Base-by-base conservation (phyloP, 371 early-diverging fungal species). In the Blyttiomyces sp. region DNA sequence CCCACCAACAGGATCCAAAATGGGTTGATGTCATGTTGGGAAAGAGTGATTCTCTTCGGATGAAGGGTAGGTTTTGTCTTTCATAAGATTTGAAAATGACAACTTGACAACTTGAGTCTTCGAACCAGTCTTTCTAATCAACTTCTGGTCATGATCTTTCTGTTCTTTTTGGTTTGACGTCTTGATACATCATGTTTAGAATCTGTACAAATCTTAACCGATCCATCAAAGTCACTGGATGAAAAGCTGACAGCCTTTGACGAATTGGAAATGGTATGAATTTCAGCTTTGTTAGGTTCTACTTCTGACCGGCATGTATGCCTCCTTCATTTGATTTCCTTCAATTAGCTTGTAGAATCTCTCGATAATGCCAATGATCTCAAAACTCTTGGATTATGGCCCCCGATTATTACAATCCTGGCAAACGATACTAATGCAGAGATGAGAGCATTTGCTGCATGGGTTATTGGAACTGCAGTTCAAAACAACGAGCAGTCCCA, bases 351-450 rank as follows among this genome's bases (percentile, higher is more conserved):
- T 23, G 89, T 95, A n/a, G 93, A 94, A 70, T 88, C 88, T 54
- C 86, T 94, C 43, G 96, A 97, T 74, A 97, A 97, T 65, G 98
- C 98, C 17, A 85, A 79, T 57, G 88, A 96, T 68, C 73, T 97
- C 50, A 84, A 85, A 55, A 86, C 90, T n/a, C 84, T 96, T 71
- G 84, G 84, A 27, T 76, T 97, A 58, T 97, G 96, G 96, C 82
- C 84, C 36, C 84, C 84, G 9, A 69, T 97, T 19, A 56, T 94
- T 43, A 70, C 69, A 4, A 76, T 86, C 32, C 64, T 90, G 50
- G 17, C 35, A 7, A 39, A 46, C 2, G 73, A 80, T 42, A 51
- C 71, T 23, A 80, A 85, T 42, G 71, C 81, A 0, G 82, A 88
- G 46, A 64, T 94, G 19, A 84, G 94, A 35, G 80, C 80, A 57